A percentile compares a stretch with the other conserved stretches of the same genome.
Conservation (phyloP, 163 green algal genomes). For the Volvox carteri region DNA sequence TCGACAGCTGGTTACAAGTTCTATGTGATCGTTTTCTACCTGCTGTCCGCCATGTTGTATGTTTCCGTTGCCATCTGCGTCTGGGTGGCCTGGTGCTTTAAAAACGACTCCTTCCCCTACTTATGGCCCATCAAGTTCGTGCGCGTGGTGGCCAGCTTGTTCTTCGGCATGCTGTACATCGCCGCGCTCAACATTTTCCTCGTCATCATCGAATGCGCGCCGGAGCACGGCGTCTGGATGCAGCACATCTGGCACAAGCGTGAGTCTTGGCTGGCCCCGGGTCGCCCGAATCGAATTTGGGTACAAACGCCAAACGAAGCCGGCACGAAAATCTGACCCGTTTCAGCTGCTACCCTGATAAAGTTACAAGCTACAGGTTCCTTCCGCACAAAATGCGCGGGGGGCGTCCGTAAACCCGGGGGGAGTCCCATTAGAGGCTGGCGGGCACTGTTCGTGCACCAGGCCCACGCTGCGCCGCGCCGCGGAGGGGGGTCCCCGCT, state of each 20-base stretch:
- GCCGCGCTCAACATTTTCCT: conserved; percentile 72
- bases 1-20: conserved; percentile 64
- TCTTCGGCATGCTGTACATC: conserved; percentile 80
- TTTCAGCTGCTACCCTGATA: too few relatives aligned
- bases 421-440: too few relatives aligned
- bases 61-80: conserved; percentile 64
- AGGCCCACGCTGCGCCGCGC: too few relatives aligned
- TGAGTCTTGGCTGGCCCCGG: conserved; percentile 26
- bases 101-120: conserved; percentile 76
- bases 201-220: conserved; percentile 62
- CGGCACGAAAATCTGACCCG: too few relatives aligned
- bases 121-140: conserved; percentile 81
- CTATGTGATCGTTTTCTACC: conserved; percentile 75
- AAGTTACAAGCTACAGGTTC: too few relatives aligned
- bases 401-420: too few relatives aligned
- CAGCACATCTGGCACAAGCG: conserved; percentile 54
- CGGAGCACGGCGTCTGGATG: conserved; percentile 6
- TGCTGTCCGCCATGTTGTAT: conserved; percentile 72
- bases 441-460: too few relatives aligned
- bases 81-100: conserved; percentile 76
- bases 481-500: too few relatives aligned
- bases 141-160: conserved; percentile 73
- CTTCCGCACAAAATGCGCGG: too few relatives aligned
- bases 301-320: too few relatives aligned
- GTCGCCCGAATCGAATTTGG: too few relatives aligned